These are phyloP conservation scores for Skeletonema potamos DNA, from an alignment of 108 stramenopile species.

Conservation along the genomic window DNA sequence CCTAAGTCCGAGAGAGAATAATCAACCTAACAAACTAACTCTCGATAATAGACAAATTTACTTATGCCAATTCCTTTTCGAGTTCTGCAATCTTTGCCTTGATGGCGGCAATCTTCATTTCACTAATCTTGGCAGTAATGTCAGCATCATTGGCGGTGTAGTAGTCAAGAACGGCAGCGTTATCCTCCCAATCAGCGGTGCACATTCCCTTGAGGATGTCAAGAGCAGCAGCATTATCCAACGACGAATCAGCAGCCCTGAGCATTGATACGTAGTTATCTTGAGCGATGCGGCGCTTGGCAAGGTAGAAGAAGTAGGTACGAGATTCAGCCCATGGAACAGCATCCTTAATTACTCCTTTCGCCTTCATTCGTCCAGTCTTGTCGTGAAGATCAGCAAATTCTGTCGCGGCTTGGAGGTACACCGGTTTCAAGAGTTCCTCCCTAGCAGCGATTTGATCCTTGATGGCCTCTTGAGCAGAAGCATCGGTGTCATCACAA, in stretches of 20 bases:
- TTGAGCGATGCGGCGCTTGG: constrained; percentile 91
- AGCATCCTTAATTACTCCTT: constrained; percentile 93
- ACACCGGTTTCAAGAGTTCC: constrained; percentile 89
- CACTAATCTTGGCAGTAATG: constrained; percentile 60
- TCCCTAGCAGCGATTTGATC: constrained; percentile 91
- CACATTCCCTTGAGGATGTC: constrained; percentile 59
- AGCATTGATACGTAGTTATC: constrained; percentile 77
- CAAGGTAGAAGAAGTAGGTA: constrained; percentile 94
- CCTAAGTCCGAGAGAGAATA: background rate
- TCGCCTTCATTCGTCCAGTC: constrained; percentile 98
- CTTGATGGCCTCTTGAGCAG: constrained; percentile 66
- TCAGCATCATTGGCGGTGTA: constrained; percentile 56
- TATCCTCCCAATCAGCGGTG: constrained; percentile 73
- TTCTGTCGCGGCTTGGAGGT: constrained; percentile 95
- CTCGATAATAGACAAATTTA: constrained; percentile 14
- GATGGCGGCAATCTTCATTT: constrained; percentile 64
- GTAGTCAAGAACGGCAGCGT: constrained; percentile 72
- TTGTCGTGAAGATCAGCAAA: constrained; percentile 98
- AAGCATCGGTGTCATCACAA: constrained; percentile 66
- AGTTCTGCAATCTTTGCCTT: constrained; percentile 80
- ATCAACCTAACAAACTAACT: background rate
- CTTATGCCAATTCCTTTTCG: constrained; percentile 51
- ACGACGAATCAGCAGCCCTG: constrained; percentile 50
- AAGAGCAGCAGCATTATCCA: constrained; percentile 54
- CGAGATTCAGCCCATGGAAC: constrained; percentile 92